These are phyloP conservation scores for Podaxis sp. DNA, from an alignment of 768 basidiomycete genomes.

Conservation along the genomic window DNA sequence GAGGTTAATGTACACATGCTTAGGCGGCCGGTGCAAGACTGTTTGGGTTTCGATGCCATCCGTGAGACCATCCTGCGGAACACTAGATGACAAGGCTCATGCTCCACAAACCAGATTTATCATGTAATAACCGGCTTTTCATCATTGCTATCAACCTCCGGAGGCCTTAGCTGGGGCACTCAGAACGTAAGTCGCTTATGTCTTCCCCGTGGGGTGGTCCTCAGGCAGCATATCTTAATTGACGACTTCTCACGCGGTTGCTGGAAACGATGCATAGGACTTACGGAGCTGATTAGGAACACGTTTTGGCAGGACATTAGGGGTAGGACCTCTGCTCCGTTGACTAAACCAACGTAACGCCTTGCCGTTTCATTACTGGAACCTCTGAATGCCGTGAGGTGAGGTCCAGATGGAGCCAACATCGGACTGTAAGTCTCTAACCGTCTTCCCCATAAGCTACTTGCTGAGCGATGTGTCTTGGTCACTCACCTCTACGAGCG, in stretches of 20 bases:
- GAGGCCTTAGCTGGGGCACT: background rate
- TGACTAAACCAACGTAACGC: too few relatives aligned
- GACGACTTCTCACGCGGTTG: too few relatives aligned
- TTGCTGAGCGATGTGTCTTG: background rate
- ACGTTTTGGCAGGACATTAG: too few relatives aligned
- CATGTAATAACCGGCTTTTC: too few relatives aligned
- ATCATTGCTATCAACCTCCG: background rate
- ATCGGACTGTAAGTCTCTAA: too few relatives aligned
- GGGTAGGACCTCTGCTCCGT: too few relatives aligned
- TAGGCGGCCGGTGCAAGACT: background rate
- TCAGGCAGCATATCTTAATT: too few relatives aligned
- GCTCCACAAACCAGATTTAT: background rate
- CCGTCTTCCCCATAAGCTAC: background rate
- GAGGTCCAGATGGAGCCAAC: too few relatives aligned
- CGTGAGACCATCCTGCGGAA: background rate
- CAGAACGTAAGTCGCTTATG: background rate
- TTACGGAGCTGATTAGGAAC: too few relatives aligned
- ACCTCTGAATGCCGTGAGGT: too few relatives aligned
- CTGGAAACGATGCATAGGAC: too few relatives aligned
- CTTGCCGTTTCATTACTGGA: too few relatives aligned
- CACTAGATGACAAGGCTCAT: background rate
- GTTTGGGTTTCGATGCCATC: background rate
- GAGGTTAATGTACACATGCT: background rate
- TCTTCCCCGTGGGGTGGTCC: background rate
- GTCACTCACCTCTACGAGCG: background rate